Evolutionary conservation across 2,329 filamentous ascomycete genomes (phyloP), one percentile per base, ranked within the genome.

Genomic region (Penicillium sclerotigenum): DNA sequence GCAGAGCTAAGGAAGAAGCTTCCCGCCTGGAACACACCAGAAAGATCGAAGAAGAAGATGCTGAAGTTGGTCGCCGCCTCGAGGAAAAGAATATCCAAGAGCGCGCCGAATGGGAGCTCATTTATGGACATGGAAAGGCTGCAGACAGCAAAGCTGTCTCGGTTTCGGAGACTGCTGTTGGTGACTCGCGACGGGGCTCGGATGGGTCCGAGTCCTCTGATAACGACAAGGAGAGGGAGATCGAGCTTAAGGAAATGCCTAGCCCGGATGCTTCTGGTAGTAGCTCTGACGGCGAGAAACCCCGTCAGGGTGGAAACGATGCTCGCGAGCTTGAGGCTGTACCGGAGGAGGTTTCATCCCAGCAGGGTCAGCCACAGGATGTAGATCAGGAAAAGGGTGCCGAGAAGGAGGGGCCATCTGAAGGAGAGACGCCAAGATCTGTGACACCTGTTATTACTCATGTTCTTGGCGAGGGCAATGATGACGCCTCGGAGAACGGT

Each of bases 61-160:
- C 86, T 54, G 84, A 85, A 38, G 80, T 88, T 3, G 91, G 90
- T 4, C 82, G 85, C 51, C 81, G 84, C 52, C 59, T 81, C 3
- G 76, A 80, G 60, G 73, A 77, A 51, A 72, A 73, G 33, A 79
- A 77, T 42, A 68, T 74, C 34, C 67, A 69, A 31, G 79, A 81
- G 38, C 71, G 77, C 36, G 68, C 68, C 26, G 68, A 85, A 58
- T 97, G 92, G 92, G 92, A 97, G 69, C 82, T 83, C 6, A 78
- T 83, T 2, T 94, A 96, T 63, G 89, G 88, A 0, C 80, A 88
- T 59, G 83, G 83, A 54, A 73, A 53, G 14, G 16, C 22, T 4
- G 22, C 77, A 26, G 63, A 71, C 41, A 58, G 55, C 20, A 68
- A 73, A 67, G 62, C 62, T 37, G 63, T 74, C 7, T 66, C 61